Evolutionary conservation across 768 basidiomycete species (phyloP), one percentile per base, ranked within the genome.

Genomic region (Strobilomyces echinocephalus): DNA sequence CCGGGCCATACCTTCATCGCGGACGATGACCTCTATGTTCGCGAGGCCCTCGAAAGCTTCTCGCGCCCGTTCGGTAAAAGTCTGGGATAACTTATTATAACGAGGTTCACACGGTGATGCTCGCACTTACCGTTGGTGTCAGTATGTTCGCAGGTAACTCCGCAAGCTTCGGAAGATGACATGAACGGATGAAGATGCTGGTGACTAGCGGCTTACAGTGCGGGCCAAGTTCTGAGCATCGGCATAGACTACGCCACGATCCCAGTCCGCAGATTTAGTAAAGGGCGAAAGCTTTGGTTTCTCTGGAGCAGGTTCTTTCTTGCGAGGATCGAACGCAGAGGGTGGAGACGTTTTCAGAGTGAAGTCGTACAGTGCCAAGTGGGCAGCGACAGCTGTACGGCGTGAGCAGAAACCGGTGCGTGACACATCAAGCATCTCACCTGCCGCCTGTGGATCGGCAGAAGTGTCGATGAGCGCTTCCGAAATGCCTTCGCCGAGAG

Each of bases 131-230:
- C 14, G 89, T 90, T 9, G 91, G 91, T 2, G 90, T 92, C 75
- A 91, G 74, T 69, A 92, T 81, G 67, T 94, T 94, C 1, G 82
- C 91, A 48, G 92, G 92, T 6, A 88, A 72, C 69, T 94, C 92
- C 83, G 82, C 85, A 44, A 94, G 76, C 87, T 91, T 42, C 28
- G 34, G 53, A 39, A 38, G 34, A 21, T 46, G n/a, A 34, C 21
- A 44, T 49, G 21, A 49, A 44, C 8, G 2, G 28, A 18, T 3
- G 4, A 24, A 28, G 12, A 36, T 15, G 8, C 15, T 26, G 34
- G 14, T 38, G 16, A 2, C 28, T 42, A 43, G 43, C 46, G 12
- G 54, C 77, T 52, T 67, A 87, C 87, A 39, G 88, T 90, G 40
- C 88, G 79, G 24, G 88, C 88, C 56, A 88, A 71, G 65, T 91